Conservation (phyloP, 2,329 filamentous ascomycete species). For the Fusarium guadeloupense region DNA sequence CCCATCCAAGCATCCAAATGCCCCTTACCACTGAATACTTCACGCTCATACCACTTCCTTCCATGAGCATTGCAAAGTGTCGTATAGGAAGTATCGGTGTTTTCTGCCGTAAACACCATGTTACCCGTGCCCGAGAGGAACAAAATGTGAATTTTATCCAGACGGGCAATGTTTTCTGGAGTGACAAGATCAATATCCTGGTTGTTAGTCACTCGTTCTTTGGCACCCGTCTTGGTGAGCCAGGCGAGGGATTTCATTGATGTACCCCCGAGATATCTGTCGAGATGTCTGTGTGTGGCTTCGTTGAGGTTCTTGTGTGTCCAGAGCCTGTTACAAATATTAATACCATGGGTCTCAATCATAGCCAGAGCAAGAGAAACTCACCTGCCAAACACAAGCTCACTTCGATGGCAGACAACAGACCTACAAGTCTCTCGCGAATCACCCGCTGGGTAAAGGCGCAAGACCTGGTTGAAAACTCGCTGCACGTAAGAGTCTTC, state of each 20-base stretch:
- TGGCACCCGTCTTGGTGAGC: slow-evolving; percentile 64
- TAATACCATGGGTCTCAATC: background rate
- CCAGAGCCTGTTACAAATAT: slow-evolving; percentile 54
- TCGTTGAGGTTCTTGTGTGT: slow-evolving; percentile 72
- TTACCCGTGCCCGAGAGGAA: slow-evolving; percentile 34
- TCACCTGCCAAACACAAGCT: slow-evolving; percentile 66
- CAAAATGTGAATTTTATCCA: slow-evolving; percentile 64
- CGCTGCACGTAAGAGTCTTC: slow-evolving; percentile 56
- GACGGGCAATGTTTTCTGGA: slow-evolving; percentile 57
- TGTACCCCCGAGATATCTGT: slow-evolving; percentile 69
- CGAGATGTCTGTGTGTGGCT: slow-evolving; percentile 69
- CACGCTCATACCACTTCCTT: slow-evolving; percentile 38
- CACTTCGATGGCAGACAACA: slow-evolving; percentile 67
- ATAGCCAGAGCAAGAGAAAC: background rate
- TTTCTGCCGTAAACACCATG: slow-evolving; percentile 36
- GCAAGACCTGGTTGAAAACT: slow-evolving; percentile 63
- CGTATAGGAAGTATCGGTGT: slow-evolving; percentile 39
- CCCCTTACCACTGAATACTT: slow-evolving; percentile 37
- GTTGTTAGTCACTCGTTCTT: slow-evolving; percentile 63
- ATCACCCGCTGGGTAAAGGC: slow-evolving; percentile 63
- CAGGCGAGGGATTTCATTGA: slow-evolving; percentile 66
- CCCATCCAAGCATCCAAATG: slow-evolving; percentile 45
- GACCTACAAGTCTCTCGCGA: slow-evolving; percentile 68
- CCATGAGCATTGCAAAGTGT: slow-evolving; percentile 36
- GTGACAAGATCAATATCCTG: slow-evolving; percentile 59